A percentile compares a stretch with the other conserved stretches of the same genome.
phyloP scores from a whole-genome alignment of 2,329 filamentous ascomycete species.

The Talaromyces sp. region DNA sequence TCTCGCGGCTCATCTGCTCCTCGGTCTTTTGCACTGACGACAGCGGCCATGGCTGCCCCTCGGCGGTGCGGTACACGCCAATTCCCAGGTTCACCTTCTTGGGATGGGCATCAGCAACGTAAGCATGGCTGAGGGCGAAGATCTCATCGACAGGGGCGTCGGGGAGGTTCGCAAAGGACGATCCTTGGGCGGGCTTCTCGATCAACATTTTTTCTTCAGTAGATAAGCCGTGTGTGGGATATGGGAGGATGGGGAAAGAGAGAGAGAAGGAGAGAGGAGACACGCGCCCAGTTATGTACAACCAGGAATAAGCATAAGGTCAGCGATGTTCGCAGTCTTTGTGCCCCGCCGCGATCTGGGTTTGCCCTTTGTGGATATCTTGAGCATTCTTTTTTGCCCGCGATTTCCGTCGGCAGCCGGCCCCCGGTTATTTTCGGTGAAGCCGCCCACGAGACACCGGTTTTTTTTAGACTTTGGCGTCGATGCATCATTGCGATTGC shows the following conservation, averaged over 20 bases:
- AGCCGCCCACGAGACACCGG: not conserved
- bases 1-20: slow-evolving; percentile 66
- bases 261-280: not conserved
- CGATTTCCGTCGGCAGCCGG: not conserved
- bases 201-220: slow-evolving; percentile 6
- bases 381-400: not conserved
- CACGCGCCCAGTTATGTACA: not conserved
- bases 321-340: not conserved
- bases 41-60: slow-evolving; percentile 93
- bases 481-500: not conserved
- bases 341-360: not conserved
- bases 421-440: not conserved
- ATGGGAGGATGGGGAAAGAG: not conserved
- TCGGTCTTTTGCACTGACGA: slow-evolving; percentile 85
- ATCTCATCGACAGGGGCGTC: slow-evolving; percentile 87
- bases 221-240: not conserved
- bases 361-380: not conserved
- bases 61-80: slow-evolving; percentile 85
- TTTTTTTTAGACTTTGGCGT: not conserved
- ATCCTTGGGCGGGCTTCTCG: slow-evolving; percentile 1
- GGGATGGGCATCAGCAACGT: slow-evolving; percentile 62
- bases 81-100: slow-evolving; percentile 88
- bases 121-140: slow-evolving; percentile 83
- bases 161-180: slow-evolving; percentile 50
- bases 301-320: not conserved